Evolutionary conservation across 768 basidiomycete species (phyloP).

Genomic region (Phanerochaete carnosa): DNA sequence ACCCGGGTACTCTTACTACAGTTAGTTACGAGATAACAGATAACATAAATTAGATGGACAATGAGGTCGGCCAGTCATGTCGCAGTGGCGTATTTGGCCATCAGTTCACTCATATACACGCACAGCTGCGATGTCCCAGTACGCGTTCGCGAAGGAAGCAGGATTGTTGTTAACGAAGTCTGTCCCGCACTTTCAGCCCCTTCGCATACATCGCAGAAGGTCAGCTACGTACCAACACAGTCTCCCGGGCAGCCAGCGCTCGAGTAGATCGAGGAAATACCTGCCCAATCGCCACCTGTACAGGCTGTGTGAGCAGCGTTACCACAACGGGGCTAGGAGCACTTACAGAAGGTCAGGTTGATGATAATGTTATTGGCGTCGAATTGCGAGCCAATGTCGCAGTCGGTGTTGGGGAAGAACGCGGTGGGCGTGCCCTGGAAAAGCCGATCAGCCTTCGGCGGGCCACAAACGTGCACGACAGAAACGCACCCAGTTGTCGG

Average conservation of each 20-base stretch:
- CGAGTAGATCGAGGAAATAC: slow-evolving; percentile 36
- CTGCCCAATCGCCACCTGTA: slow-evolving; percentile 60
- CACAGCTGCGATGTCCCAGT: slow-evolving; percentile 66
- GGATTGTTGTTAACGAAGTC: slow-evolving; percentile 69
- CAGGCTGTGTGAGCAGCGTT: background rate
- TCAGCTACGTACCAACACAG: slow-evolving; percentile 44
- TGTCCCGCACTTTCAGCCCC: slow-evolving; percentile 19
- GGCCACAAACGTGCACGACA: background rate
- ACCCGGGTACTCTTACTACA: background rate
- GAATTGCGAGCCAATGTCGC: slow-evolving; percentile 54
- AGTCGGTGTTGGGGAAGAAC: slow-evolving; percentile 57
- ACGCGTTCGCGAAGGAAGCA: slow-evolving; percentile 60
- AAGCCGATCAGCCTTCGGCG: background rate
- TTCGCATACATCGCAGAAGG: background rate
- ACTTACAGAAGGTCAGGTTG: slow-evolving; percentile 66
- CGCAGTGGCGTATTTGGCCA: background rate
- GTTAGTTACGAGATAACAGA: no score
- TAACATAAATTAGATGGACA: no score
- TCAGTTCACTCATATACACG: slow-evolving; percentile 37
- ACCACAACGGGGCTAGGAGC: background rate
- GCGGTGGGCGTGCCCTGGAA: slow-evolving; percentile 55
- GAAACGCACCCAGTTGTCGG: slow-evolving; percentile 47
- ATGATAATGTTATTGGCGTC: slow-evolving; percentile 61
- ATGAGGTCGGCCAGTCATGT: no score
- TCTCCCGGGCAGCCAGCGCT: slow-evolving; percentile 49